Evolutionary conservation across 2,329 filamentous ascomycete species (phyloP).

Genomic region (Alternaria hordeiaustralica): DNA sequence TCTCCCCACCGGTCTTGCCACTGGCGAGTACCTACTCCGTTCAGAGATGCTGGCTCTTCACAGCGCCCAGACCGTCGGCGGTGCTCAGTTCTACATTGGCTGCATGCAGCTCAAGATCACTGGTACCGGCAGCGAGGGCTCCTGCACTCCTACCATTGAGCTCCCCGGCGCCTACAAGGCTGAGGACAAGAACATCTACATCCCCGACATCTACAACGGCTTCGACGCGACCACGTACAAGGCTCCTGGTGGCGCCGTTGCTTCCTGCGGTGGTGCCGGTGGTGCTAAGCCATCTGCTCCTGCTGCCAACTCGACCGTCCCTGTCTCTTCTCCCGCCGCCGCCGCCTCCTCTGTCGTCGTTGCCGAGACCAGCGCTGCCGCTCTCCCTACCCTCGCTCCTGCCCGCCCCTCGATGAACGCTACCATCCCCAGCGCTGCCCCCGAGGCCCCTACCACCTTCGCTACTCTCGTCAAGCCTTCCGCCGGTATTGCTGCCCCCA

Average conservation of each 20-base stretch:
- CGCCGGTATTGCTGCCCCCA: constrained; percentile 9
- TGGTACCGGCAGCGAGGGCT: constrained; percentile 44
- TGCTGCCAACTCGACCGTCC: constrained; percentile 18
- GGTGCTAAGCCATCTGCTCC: constrained; percentile 14
- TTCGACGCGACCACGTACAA: constrained; percentile 38
- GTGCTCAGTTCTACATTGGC: constrained; percentile 56
- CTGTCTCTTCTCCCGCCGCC: constrained; percentile 7
- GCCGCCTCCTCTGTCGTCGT: background rate
- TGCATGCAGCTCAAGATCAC: constrained; percentile 51
- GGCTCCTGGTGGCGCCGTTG: constrained; percentile 39
- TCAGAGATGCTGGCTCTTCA: constrained; percentile 57
- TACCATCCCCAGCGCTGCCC: constrained; percentile 9
- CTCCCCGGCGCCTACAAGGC: constrained; percentile 51
- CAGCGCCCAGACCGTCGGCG: constrained; percentile 43
- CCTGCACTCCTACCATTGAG: constrained; percentile 48
- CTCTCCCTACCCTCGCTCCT: constrained; percentile 4
- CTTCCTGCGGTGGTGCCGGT: constrained; percentile 32
- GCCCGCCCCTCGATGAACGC: constrained; percentile 3
- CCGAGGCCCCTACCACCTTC: constrained; percentile 11
- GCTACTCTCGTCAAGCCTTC: constrained; percentile 15
- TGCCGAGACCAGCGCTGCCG: constrained; percentile 3
- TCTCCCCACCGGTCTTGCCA: constrained; percentile 50
- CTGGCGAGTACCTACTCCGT: constrained; percentile 51
- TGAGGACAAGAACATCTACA: constrained; percentile 44
- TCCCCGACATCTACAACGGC: constrained; percentile 46